These are phyloP conservation scores for Suhomyces maxii DNA, from an alignment of 1,139 yeast species.

Conservation along the genomic window DNA sequence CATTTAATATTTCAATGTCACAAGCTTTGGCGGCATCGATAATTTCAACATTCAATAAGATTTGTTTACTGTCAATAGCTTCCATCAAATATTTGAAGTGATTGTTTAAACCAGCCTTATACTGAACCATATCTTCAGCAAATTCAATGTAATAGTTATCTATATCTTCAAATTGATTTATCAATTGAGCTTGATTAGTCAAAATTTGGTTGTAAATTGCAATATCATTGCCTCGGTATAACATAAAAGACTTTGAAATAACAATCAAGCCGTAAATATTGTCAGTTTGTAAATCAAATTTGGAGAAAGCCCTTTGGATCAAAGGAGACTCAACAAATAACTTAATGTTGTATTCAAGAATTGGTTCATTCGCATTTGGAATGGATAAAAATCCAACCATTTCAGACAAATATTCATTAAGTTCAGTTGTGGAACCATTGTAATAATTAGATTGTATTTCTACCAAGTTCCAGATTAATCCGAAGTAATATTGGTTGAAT, in stretches of 20 bases:
- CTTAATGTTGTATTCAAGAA: slow-evolving; percentile 17
- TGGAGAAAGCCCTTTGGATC: slow-evolving; percentile 28
- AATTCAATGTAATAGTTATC: slow-evolving; percentile 49
- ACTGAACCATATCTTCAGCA: slow-evolving; percentile 33
- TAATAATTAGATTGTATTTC: slow-evolving; percentile 38
- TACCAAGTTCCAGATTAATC: slow-evolving; percentile 34
- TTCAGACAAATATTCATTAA: slow-evolving; percentile 38
- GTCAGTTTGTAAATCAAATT: slow-evolving; percentile 32
- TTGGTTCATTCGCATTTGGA: slow-evolving; percentile 10
- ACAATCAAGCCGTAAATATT: slow-evolving; percentile 37
- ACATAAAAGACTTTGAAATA: slow-evolving; percentile 27
- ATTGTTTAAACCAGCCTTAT: slow-evolving; percentile 22
- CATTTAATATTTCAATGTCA: slow-evolving; percentile 9
- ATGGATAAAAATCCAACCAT: slow-evolving; percentile 24
- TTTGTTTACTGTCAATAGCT: slow-evolving; percentile 2
- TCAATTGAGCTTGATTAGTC: slow-evolving; percentile 39
- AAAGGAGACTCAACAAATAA: slow-evolving; percentile 32
- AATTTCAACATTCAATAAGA: slow-evolving; percentile 22
- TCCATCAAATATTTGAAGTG: slow-evolving; percentile 19
- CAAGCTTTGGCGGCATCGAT: slow-evolving; percentile 19
- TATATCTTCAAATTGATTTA: slow-evolving; percentile 53
- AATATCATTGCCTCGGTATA: slow-evolving; percentile 14
- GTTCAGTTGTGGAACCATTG: slow-evolving; percentile 15
- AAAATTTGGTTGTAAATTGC: slow-evolving; percentile 23
- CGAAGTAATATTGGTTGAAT: slow-evolving; percentile 33